phyloP scores from a whole-genome alignment of 2,329 filamentous ascomycete species.

The Seiridium cupressi region DNA sequence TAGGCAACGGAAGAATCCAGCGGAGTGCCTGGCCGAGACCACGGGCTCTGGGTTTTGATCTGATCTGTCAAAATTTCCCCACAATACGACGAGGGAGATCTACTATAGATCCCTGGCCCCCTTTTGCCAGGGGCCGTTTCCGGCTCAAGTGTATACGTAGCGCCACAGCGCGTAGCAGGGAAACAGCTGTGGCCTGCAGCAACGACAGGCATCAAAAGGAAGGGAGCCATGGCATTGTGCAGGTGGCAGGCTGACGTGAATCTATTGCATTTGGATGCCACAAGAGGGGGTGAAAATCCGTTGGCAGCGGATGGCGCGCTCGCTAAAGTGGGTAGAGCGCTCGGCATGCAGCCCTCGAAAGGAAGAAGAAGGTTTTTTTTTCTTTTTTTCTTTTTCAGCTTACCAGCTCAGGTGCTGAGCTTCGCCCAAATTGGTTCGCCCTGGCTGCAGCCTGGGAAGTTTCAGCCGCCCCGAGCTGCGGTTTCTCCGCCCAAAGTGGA shows the following conservation, averaged over 20 bases:
- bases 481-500: background rate
- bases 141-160: background rate
- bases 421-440: slow-evolving; percentile 1
- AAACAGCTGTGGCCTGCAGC: background rate
- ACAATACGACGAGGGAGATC: background rate
- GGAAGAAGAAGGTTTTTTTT: background rate
- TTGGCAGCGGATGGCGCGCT: slow-evolving; percentile 1
- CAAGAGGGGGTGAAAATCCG: background rate
- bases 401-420: background rate
- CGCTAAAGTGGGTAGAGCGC: background rate
- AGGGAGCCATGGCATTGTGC: background rate
- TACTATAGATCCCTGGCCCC: background rate
- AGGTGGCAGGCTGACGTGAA: background rate
- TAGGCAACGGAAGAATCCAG: background rate
- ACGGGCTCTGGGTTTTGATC: background rate
- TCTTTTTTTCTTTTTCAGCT: background rate
- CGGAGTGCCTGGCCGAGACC: background rate
- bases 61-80: background rate
- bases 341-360: background rate
- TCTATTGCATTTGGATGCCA: background rate
- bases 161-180: background rate
- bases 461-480: background rate
- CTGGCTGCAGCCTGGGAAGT: slow-evolving; percentile 4
- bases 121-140: background rate
- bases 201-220: background rate